Base-by-base conservation (phyloP, 345 rosid genomes). In the Brassica juncea region DNA sequence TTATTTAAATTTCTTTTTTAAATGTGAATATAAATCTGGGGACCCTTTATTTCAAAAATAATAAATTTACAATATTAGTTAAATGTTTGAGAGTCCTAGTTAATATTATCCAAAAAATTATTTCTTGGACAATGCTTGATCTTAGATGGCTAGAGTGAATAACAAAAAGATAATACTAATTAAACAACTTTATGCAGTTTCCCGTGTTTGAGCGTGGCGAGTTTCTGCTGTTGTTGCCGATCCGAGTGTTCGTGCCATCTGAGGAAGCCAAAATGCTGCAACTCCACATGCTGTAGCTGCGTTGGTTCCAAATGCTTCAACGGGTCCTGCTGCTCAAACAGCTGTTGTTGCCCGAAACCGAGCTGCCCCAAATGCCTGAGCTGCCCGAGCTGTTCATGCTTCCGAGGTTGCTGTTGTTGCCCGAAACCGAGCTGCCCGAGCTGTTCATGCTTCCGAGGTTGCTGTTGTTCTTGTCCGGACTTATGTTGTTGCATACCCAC, bases 171-270 rank as follows among this genome's bases (percentile, higher is more conserved):
- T 44, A 12, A 12, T 37, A 69, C 31, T 75, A 27, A 60, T 35
- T 57, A 58, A 59, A 25, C 58, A 73, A 10, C 23, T 9, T 28
- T 28, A 14, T 80, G 37, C 84, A 80, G 85, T 92, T 81, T 8
- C 89, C 92, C 47, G 6, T 87, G 97, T 63, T 84, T 86, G 60
- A 89, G 81, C 60, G 66, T 89, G 64, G 87, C 88, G 9, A 89
- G 92, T 92, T 84, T 91, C 57, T 91, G 92, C 73, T 90, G 97
- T 75, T 86, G 93, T 87, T 89, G 90, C 73, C 82, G 39, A 80
- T 84, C 97, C 49, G 77, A 71, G 44, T 87, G 91, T 75, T 86
- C 89, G 10, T 81, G 84, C 79, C 78, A 74, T 74, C 71, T 77
- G 7, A 77, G 78, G 79, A 76, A 83, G 76, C 91, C 97, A 0